Conservation (phyloP, 495 filamentous ascomycete species). For the Lindgomyces ingoldianus region DNA sequence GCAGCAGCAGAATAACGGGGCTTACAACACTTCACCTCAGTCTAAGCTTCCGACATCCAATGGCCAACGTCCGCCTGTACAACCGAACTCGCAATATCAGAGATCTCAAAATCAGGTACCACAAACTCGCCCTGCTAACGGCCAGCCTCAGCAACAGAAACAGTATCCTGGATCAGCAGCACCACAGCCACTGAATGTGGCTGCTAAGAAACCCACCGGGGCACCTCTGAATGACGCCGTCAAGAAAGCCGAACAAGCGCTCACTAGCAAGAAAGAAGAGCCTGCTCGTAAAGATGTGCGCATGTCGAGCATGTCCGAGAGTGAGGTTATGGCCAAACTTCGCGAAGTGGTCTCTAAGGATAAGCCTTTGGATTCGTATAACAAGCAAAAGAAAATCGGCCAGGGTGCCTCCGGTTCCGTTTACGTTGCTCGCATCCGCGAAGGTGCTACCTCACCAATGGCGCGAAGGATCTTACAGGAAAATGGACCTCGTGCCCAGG, state of each 20-base stretch:
- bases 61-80: slow-evolving; percentile 24
- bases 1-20: slow-evolving; percentile 41
- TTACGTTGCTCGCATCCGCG: slow-evolving; percentile 92
- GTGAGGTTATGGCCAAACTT: slow-evolving; percentile 92
- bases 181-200: slow-evolving; percentile 88
- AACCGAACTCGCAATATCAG: slow-evolving; percentile 34
- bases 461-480: slow-evolving; percentile 66
- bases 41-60: slow-evolving; percentile 43
- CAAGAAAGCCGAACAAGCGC: slow-evolving; percentile 77
- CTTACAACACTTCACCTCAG: slow-evolving; percentile 23
- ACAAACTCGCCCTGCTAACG: slow-evolving; percentile 30
- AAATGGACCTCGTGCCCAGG: slow-evolving; percentile 70
- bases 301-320: slow-evolving; percentile 96
- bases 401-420: slow-evolving; percentile 97
- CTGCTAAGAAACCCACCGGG: slow-evolving; percentile 68
- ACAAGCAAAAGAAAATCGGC: slow-evolving; percentile 98
- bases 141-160: slow-evolving; percentile 25
- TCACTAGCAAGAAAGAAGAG: slow-evolving; percentile 68
- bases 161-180: slow-evolving; percentile 43
- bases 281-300: slow-evolving; percentile 85
- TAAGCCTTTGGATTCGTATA: slow-evolving; percentile 87
- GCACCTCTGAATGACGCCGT: slow-evolving; percentile 62
- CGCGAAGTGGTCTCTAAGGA: slow-evolving; percentile 90
- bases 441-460: slow-evolving; percentile 64
- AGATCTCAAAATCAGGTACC: slow-evolving; percentile 20